Evolutionary conservation across 495 filamentous ascomycete genomes (phyloP).

Genomic region (Pseudomonodictys pantanalensis): DNA sequence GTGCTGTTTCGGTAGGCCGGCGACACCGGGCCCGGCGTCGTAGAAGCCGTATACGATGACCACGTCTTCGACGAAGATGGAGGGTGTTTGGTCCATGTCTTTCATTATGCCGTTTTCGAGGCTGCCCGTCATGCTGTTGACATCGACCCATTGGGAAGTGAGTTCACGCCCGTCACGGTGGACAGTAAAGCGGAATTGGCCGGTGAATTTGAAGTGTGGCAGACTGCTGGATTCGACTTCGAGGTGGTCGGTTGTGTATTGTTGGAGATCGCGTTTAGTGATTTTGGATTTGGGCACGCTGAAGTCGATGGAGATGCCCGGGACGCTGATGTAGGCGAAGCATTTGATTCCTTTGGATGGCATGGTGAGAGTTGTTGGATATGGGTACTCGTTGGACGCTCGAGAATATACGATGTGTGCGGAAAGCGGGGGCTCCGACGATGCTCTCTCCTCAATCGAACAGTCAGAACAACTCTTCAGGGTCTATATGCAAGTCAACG

Average conservation of each 20-base stretch:
- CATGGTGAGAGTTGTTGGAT: slow-evolving; percentile 43
- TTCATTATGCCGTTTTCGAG: slow-evolving; percentile 49
- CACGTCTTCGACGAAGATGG: slow-evolving; percentile 45
- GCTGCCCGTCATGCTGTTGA: slow-evolving; percentile 51
- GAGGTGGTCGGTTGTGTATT: slow-evolving; percentile 44
- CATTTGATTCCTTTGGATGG: slow-evolving; percentile 52
- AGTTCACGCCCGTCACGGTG: slow-evolving; percentile 39
- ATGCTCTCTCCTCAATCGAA: too few species aligned
- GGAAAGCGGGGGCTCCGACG: too few species aligned
- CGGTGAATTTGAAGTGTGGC: slow-evolving; percentile 46
- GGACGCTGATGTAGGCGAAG: slow-evolving; percentile 50
- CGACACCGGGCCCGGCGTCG: slow-evolving; percentile 48
- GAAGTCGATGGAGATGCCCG: slow-evolving; percentile 46
- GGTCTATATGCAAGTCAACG: too few species aligned
- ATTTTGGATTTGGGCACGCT: slow-evolving; percentile 46
- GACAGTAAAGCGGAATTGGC: slow-evolving; percentile 50
- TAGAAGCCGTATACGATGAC: slow-evolving; percentile 53
- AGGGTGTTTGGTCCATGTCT: slow-evolving; percentile 45
- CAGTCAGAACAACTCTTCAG: too few species aligned
- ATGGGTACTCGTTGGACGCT: too few species aligned
- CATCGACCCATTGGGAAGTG: slow-evolving; percentile 39
- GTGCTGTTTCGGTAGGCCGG: slow-evolving; percentile 47
- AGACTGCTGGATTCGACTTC: slow-evolving; percentile 50
- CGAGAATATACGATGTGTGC: too few species aligned
- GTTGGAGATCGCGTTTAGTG: slow-evolving; percentile 35